Base-by-base conservation (phyloP, 2,329 filamentous ascomycete genomes). In the Dothistroma septosporum region DNA sequence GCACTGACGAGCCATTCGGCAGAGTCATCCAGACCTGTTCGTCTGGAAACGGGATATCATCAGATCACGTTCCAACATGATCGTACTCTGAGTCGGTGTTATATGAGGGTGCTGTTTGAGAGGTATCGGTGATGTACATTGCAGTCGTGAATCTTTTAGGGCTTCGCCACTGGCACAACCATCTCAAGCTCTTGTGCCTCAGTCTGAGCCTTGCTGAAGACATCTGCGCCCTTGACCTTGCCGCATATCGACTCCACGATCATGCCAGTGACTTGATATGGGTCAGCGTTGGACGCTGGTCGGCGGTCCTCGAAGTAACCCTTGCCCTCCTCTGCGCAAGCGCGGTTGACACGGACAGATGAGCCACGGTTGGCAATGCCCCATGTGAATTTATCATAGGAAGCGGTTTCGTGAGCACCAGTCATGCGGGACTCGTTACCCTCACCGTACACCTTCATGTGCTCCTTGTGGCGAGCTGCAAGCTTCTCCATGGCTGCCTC, bases 311-410 rank as follows among this genome's bases (percentile, higher is more conserved):
- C 92, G 68, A 97, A 96, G 85, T 97, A 97, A 66, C 92, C 92
- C 81, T 89, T 94, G 77, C 91, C 91, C 78, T 96, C 90, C 75
- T 89, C 87, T 53, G 89, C 92, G 70, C 85, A 86, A 72, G 91
- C 87, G 72, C 92, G 88, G 71, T 92, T 92, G 70, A 99, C 94
- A 77, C 94, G 91, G 73, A 97, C 92, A 44, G 90, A 95, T 61
- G 90, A 88, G 73, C 93, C 94, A 79, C 94, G 92, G 87, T 97
- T 93, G 77, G 94, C 94, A 64, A 97, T 88, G 75, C 94, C 93
- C 78, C 88, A 97, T 70, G 86, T 87, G 85, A 99, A 99, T 76
- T 89, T 85, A 75, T 99, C 93, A 74, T 96, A 97, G 71, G 83
- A 86, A 52, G 92, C 92, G 11, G 94, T 99, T 87, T 99, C 94